Conservation (phyloP, 306 rosid genomes). For the Delonix regia region DNA sequence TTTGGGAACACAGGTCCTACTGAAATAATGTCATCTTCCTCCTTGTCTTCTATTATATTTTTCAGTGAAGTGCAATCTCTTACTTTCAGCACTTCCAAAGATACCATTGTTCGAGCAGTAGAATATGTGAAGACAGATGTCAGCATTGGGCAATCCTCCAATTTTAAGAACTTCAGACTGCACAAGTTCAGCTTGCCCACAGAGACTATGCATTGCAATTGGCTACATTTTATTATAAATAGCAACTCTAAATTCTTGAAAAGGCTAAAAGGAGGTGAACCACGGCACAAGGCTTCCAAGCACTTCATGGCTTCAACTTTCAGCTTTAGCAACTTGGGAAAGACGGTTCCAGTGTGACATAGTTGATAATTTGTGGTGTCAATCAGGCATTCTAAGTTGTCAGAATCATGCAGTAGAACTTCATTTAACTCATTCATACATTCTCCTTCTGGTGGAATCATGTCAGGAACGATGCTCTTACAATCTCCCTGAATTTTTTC, state of each 20-base stretch:
- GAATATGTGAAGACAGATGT: neutral
- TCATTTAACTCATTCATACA: neutral
- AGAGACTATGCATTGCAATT: neutral
- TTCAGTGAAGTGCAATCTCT: neutral
- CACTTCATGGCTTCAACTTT: neutral
- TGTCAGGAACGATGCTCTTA: neutral
- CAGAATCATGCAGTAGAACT: neutral
- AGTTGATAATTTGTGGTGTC: neutral
- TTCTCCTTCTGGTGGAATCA: neutral
- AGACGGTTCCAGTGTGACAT: neutral
- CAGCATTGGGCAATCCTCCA: neutral
- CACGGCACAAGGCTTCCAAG: neutral
- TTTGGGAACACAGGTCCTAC: constrained; percentile 39
- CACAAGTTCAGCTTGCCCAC: neutral
- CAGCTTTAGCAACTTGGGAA: neutral
- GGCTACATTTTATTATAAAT: neutral
- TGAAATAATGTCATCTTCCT: no score
- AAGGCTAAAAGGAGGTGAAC: neutral
- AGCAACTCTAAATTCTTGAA: constrained; percentile 7
- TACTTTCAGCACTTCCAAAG: neutral
- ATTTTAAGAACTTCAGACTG: neutral
- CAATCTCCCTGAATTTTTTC: neutral
- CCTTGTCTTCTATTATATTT: neutral
- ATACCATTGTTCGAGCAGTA: neutral
- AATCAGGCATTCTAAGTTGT: neutral